Evolutionary conservation across 805 yeast genomes (phyloP).

Genomic region (Yarrowia osloensis): DNA sequence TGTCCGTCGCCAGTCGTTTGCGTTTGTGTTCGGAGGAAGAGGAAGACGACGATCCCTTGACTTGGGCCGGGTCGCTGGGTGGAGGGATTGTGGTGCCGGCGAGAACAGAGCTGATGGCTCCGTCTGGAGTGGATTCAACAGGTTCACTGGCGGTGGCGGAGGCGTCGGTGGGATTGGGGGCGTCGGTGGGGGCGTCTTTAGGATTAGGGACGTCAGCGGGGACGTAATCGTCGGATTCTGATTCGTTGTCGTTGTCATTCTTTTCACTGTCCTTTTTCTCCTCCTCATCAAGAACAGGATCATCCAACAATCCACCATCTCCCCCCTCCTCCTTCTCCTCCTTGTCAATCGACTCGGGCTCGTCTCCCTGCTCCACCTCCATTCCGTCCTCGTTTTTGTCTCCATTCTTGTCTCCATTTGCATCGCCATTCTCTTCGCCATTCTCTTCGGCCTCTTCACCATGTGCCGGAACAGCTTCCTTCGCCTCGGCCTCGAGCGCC

Average conservation of each 20-base stretch:
- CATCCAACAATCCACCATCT: not conserved
- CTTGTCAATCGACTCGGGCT: not conserved
- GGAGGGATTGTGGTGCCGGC: not conserved
- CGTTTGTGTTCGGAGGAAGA: not conserved
- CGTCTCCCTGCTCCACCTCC: not conserved
- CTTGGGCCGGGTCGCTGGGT: not conserved
- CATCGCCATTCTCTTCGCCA: not conserved
- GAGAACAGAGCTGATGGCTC: not conserved
- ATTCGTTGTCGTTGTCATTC: not conserved
- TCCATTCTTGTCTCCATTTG: not conserved
- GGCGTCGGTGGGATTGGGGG: not conserved
- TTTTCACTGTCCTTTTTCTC: not conserved
- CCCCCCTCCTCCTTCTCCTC: not conserved
- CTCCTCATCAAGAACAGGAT: not conserved
- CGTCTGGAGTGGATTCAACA: not conserved
- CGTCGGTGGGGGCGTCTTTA: no score
- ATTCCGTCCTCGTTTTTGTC: not conserved
- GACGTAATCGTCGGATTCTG: not conserved
- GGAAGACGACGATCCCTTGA: no score
- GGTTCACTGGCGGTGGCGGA: not conserved
- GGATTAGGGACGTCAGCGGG: slow-evolving; percentile 1
- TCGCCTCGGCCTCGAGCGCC: slow-evolving; percentile 8
- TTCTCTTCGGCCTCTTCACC: not conserved
- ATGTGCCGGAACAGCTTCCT: no score
- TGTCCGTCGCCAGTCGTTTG: slow-evolving; percentile 48